Evolutionary conservation across 2,329 filamentous ascomycete genomes (phyloP), one percentile per base, ranked within the genome.

Genomic region (Orbilia brochopaga): DNA sequence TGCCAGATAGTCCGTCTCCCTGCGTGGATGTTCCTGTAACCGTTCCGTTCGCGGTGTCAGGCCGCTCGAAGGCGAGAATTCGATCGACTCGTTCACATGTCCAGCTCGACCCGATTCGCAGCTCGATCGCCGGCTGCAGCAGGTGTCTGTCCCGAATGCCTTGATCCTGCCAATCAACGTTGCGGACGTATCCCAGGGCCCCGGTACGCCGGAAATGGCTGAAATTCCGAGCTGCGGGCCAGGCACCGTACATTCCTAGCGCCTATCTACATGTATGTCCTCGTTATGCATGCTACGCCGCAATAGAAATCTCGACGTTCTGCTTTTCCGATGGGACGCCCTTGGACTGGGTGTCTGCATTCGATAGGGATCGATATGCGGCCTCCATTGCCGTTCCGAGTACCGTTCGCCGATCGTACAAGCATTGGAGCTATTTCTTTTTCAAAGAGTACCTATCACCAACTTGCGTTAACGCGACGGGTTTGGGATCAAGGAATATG

Each of bases 371-470:
- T 32, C 8, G 8, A 32, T 32, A 17, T 15, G 40, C 15, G 15
- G 17, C 40, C 40, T 44, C 13, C 11, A 17, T 44, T 5, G 13
- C 13, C 8, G 27, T 32, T 8, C 27, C 27, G 27, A 32, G 27
- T 32, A 8, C 27, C 8, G 27, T 32, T 32, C 27, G 27, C 27
- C 27, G 27, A 32, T 32, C 8, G 27, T 8, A 32, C 27, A 32
- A n/a, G 7, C 30, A 24, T 21, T 19, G 8, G 11, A 19, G 21
- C 24, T 58, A 62, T 54, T 58, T 72, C 46, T 72, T 72, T 17
- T 53, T 72, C 66, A 72, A 60, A 2, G 59, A 72, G 46, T 72
- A 72, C 32, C 66, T 72, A 54, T 17, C n/a, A 21, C 44, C 5
- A 5, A 19, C 4, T 21, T 48, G 17, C 23, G 19, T 54, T n/a